A percentile compares a stretch with the other conserved stretches of the same genome.
Conservation (phyloP, 305 asterid species). For the Solanum hybrid region DNA sequence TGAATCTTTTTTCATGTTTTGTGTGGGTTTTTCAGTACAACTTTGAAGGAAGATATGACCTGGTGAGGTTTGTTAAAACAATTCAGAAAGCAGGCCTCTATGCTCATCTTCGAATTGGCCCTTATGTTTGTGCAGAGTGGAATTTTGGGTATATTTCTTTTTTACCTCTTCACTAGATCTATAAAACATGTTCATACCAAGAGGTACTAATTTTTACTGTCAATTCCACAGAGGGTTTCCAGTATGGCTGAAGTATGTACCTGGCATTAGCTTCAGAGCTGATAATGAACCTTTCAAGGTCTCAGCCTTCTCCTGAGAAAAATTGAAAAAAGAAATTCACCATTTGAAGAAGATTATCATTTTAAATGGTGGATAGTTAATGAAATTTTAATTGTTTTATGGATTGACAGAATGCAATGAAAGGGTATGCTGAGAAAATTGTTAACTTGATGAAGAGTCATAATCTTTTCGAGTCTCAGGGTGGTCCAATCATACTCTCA, state of each 20-base stretch:
- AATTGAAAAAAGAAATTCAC: background rate
- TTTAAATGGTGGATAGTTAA: background rate
- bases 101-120: conserved; percentile 89
- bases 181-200: background rate
- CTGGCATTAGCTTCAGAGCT: conserved; percentile 90
- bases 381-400: conserved; percentile 11
- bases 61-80: conserved; percentile 82
- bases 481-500: conserved; percentile 87
- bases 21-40: conserved; percentile 57
- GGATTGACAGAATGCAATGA: conserved; percentile 68
- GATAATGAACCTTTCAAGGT: conserved; percentile 96
- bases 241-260: conserved; percentile 89
- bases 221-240: conserved; percentile 70
- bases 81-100: conserved; percentile 84
- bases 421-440: conserved; percentile 69
- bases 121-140: conserved; percentile 97
- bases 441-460: conserved; percentile 80
- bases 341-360: background rate
- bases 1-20: conserved; percentile 2
- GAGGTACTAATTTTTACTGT: background rate
- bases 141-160: conserved; percentile 65
- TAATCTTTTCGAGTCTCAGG: conserved; percentile 66
- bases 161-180: conserved; percentile 23
- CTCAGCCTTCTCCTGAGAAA: background rate
- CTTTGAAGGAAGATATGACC: conserved; percentile 87